These are phyloP conservation scores for Lactifluus piperatus DNA, from an alignment of 768 basidiomycete genomes.

Conservation along the genomic window DNA sequence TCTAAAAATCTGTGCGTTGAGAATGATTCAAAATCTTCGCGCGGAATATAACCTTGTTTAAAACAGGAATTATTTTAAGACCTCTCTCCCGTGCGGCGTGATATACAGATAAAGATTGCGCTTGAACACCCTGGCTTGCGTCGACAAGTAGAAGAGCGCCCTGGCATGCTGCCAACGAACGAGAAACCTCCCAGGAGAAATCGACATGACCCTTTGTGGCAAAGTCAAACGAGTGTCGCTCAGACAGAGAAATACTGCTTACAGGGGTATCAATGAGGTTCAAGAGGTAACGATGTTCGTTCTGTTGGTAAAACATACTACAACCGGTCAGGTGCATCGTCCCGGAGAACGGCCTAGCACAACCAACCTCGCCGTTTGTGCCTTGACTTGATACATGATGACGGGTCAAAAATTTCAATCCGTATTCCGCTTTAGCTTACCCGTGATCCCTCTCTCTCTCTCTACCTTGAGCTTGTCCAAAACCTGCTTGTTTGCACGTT, in stretches of 20 bases:
- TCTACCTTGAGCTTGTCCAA: constrained; percentile 95
- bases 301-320: constrained; percentile 70
- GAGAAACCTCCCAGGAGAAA: constrained; percentile 94
- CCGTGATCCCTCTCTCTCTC: constrained; percentile 92
- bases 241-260: constrained; percentile 19
- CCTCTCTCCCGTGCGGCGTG: constrained; percentile 79
- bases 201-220: constrained; percentile 80
- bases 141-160: constrained; percentile 84
- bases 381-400: constrained; percentile 57
- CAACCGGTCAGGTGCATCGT: constrained; percentile 5
- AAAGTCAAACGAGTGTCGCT: not conserved
- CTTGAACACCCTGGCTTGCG: constrained; percentile 96
- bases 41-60: constrained; percentile 66
- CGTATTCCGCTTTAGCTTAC: constrained; percentile 31
- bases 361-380: constrained; percentile 79
- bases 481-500: constrained; percentile 73
- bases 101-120: constrained; percentile 93
- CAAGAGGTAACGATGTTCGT: constrained; percentile 57
- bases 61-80: constrained; percentile 77
- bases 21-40: not conserved
- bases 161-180: constrained; percentile 88
- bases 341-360: not conserved
- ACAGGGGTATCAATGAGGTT: constrained; percentile 97
- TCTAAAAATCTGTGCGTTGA: constrained; percentile 36
- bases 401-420: not conserved